Percentiles rank a stretch among this genome's conserved stretches.
Evolutionary conservation across 352 stramenopile genomes (phyloP).

Genomic region (Globisporangium sylvaticum): DNA sequence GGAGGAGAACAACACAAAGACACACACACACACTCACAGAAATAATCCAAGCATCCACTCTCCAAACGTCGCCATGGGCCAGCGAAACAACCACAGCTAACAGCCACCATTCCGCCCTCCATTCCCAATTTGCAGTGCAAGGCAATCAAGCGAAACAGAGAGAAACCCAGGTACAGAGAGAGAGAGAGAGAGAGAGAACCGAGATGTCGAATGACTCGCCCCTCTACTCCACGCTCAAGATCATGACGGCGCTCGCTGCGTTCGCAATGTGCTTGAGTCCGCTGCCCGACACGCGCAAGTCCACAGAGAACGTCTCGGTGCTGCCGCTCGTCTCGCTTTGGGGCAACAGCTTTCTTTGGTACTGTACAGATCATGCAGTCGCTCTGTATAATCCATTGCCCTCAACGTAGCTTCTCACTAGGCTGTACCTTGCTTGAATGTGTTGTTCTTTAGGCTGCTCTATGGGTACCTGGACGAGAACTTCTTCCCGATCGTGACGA

Average conservation of each 20-base stretch:
- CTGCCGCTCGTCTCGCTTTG: constrained; percentile 14
- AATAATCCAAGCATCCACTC: background rate
- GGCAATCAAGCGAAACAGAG: no score
- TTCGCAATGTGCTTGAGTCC: constrained; percentile 9
- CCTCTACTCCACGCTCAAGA: background rate
- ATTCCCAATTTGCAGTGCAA: no score
- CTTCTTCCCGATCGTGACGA: constrained; percentile 1
- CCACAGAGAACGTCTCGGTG: constrained; percentile 4
- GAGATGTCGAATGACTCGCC: background rate
- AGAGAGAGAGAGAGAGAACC: no score
- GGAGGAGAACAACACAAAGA: background rate
- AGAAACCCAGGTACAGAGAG: no score
- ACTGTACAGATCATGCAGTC: background rate
- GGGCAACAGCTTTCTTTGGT: constrained; percentile 9
- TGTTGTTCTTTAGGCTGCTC: constrained; percentile 3
- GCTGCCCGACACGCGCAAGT: background rate
- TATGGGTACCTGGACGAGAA: constrained; percentile 7
- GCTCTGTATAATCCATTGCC: background rate
- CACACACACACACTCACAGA: background rate
- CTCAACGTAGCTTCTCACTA: background rate
- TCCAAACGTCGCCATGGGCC: background rate
- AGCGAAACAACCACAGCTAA: no score
- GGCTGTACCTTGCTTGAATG: background rate
- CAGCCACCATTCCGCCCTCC: no score
- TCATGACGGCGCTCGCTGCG: background rate